Base-by-base conservation (phyloP, 805 yeast genomes). In the Dipodascus geniculatus region DNA sequence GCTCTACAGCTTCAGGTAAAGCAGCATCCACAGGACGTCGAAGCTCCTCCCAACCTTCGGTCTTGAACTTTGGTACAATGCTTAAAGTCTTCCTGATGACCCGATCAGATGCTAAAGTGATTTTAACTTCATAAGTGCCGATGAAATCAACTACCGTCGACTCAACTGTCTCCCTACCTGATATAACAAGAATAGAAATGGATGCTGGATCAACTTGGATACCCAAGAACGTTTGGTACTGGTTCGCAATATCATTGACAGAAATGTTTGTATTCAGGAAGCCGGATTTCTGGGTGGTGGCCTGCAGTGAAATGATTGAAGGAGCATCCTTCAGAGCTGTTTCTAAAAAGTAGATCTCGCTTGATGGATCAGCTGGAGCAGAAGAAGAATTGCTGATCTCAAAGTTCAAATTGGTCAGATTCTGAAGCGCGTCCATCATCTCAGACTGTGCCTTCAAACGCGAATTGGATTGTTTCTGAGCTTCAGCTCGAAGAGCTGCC, bases 161-260 rank as follows among this genome's bases (percentile, higher is more conserved):
- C n/a, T 24, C 49, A n/a, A 42, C 50, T 31, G 56, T 53, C 2
- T 23, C 16, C 51, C 33, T 4, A 48, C 23, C 20, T 8, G 6
- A 16, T 47, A 2, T 47, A 23, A 49, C 42, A 28, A 42, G 42
- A 28, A 59, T 52, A 3, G 53, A 22, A 23, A 56, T 47, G 20
- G 47, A 22, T 35, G 48, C 23, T 14, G 55, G 38, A 35, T 54
- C 47, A 19, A 59, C 44, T 2, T 48, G 42, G n/a, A 48, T 42
- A 2, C 60, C 61, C 17, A 55, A 52, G 22, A 59, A 53, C 24
- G 48, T 33, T 16, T 51, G 51, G 16, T 57, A 48, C 22, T 52
- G 54, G 22, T 51, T 47, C 17, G 56, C 51, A 20, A 57, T 17
- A 6, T 57, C 54, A 2, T 19, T 47, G 19, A n/a, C 48, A 4